These are phyloP conservation scores for Mucor indicus DNA, from an alignment of 371 early-diverging fungal species.

Conservation along the genomic window DNA sequence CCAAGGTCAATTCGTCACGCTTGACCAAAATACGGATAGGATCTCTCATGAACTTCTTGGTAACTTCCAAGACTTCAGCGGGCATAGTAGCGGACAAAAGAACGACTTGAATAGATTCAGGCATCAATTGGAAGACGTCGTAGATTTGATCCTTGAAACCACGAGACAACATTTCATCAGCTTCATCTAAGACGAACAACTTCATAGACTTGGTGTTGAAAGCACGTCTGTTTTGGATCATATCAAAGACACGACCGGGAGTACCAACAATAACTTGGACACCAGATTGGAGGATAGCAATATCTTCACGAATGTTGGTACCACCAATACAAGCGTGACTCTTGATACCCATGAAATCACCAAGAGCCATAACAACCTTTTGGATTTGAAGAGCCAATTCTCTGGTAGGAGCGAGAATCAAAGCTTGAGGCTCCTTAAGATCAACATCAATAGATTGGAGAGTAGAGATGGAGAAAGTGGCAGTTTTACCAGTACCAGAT, in stretches of 20 bases:
- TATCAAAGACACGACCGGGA: slow-evolving; percentile 93
- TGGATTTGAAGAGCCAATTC: slow-evolving; percentile 92
- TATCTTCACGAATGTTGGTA: slow-evolving; percentile 81
- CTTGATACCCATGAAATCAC: slow-evolving; percentile 80
- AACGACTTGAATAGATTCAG: slow-evolving; percentile 83
- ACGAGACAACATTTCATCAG: slow-evolving; percentile 94
- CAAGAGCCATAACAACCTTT: slow-evolving; percentile 80
- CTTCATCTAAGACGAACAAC: slow-evolving; percentile 96
- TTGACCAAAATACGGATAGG: slow-evolving; percentile 94
- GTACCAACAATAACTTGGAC: slow-evolving; percentile 91
- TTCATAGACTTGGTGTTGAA: slow-evolving; percentile 77
- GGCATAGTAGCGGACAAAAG: slow-evolving; percentile 94
- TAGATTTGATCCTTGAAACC: slow-evolving; percentile 97
- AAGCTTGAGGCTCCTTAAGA: slow-evolving; percentile 78
- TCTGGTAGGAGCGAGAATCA: slow-evolving; percentile 89
- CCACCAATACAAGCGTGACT: slow-evolving; percentile 92
- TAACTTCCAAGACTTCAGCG: slow-evolving; percentile 86
- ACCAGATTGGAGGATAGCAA: slow-evolving; percentile 59
- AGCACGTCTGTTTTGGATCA: slow-evolving; percentile 82
- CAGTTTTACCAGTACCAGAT: slow-evolving; percentile 98
- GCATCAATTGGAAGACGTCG: slow-evolving; percentile 85
- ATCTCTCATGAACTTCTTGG: slow-evolving; percentile 89
- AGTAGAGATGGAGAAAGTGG: slow-evolving; percentile 91
- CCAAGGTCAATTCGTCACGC: slow-evolving; percentile 94
- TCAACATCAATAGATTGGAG: slow-evolving; percentile 82